Percentiles rank a stretch among this genome's conserved stretches.
Evolutionary conservation across 495 filamentous ascomycete species (phyloP).

Genomic region (Pseudevernia furfuracea): DNA sequence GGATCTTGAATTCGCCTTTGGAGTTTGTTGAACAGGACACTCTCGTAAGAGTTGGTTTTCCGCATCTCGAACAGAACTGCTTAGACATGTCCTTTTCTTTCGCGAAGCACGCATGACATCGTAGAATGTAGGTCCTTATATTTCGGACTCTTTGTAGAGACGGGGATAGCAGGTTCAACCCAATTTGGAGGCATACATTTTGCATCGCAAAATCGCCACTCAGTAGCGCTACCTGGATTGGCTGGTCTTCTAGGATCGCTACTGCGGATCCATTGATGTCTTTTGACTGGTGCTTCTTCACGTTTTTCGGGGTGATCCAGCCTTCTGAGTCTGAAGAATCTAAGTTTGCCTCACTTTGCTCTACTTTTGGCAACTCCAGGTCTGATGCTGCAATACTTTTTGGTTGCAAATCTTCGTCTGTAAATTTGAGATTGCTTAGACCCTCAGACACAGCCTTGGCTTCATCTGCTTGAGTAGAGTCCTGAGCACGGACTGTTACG

Average conservation of each 20-base stretch:
- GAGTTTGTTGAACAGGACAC: slow-evolving; percentile 76
- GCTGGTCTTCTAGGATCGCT: slow-evolving; percentile 46
- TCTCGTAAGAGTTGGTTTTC: slow-evolving; percentile 76
- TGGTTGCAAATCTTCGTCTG: not conserved
- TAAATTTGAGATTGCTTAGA: not conserved
- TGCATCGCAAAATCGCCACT: slow-evolving; percentile 97
- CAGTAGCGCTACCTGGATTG: slow-evolving; percentile 75
- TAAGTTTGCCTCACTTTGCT: slow-evolving; percentile 31
- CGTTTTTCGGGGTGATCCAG: slow-evolving; percentile 94
- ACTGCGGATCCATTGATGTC: slow-evolving; percentile 46
- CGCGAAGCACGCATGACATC: slow-evolving; percentile 91
- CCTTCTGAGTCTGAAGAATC: slow-evolving; percentile 61
- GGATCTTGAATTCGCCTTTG: slow-evolving; percentile 73
- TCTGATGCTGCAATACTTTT: slow-evolving; percentile 17
- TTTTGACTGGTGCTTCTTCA: slow-evolving; percentile 71
- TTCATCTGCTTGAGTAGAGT: not conserved
- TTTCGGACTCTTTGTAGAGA: slow-evolving; percentile 66
- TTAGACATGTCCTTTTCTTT: slow-evolving; percentile 76
- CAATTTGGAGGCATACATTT: slow-evolving; percentile 89
- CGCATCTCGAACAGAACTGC: slow-evolving; percentile 91
- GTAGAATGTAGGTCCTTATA: slow-evolving; percentile 77
- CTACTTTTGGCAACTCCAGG: slow-evolving; percentile 19
- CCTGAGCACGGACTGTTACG: not conserved
- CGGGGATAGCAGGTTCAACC: slow-evolving; percentile 76
- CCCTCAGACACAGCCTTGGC: not conserved